Evolutionary conservation across 768 basidiomycete genomes (phyloP).

Genomic region (Rhizopogon rudus): DNA sequence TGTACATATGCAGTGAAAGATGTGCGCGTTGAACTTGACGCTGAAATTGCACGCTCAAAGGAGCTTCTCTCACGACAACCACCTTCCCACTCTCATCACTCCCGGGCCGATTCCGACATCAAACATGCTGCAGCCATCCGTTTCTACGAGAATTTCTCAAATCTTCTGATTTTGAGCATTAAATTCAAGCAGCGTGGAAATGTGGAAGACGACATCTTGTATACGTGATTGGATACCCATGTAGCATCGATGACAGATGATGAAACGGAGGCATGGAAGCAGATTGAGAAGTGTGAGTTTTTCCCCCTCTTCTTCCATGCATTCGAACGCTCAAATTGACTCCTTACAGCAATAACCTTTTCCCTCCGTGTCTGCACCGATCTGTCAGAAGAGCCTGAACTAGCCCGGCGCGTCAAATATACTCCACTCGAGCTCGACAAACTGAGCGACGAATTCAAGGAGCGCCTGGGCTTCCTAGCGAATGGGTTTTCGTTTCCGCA

Average conservation of each 20-base stretch:
- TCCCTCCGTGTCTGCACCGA: constrained; percentile 45
- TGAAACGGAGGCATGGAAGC: constrained; percentile 27
- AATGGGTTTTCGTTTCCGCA: constrained; percentile 64
- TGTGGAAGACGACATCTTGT: constrained; percentile 49
- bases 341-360: too few species aligned
- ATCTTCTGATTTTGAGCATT: constrained; percentile 63
- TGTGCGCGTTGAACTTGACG: constrained; percentile 49
- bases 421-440: constrained; percentile 60
- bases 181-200: constrained; percentile 42
- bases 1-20: constrained; percentile 39
- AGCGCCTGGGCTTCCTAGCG: constrained; percentile 56
- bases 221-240: constrained; percentile 66
- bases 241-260: constrained; percentile 26
- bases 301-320: background rate
- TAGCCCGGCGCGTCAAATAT: constrained; percentile 43
- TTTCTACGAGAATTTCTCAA: constrained; percentile 86
- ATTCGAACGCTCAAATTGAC: constrained; percentile 3
- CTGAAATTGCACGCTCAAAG: constrained; percentile 56
- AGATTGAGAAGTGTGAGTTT: constrained; percentile 26
- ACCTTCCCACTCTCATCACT: constrained; percentile 28
- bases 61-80: constrained; percentile 36
- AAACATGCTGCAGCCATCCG: constrained; percentile 57
- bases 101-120: constrained; percentile 41
- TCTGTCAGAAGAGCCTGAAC: constrained; percentile 26
- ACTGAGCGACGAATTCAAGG: constrained; percentile 51